Base-by-base conservation (phyloP, 129 eudicot genomes). In the Dittrichia graveolens region DNA sequence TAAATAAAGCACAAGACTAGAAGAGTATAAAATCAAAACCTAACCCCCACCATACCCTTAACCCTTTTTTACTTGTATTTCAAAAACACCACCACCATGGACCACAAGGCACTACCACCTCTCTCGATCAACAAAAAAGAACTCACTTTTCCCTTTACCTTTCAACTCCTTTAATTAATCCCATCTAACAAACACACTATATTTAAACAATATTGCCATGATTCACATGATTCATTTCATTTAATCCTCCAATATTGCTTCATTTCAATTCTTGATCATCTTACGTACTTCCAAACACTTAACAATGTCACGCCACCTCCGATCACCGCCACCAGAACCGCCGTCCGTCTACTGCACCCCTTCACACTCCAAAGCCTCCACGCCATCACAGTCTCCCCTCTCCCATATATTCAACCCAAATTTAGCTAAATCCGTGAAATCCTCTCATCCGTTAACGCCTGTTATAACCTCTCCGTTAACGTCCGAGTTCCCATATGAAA, bases 321-420 rank as follows among this genome's bases (percentile, higher is more conserved):
- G 3, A n/a, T 61, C 60, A 1, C 67, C 65, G 43, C 77, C 72
- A 8, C 70, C 69, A 7, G 81, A 76, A 35, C 72, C 77, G n/a
- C 82, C 82, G 13, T 78, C 82, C 3, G 82, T 78, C 61, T 78
- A 78, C 16, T 78, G 82, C 48, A 78, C 82, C 3, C 82, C 82
- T 8, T 78, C 82, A 5, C 82, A 78, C 62, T 78, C 82, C 10
- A 78, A 62, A 78, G 66, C 77, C 82, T 43, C 77, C 50, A 78
- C 82, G 60, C 73, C 82, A 0, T 24, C 31, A 24, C 31, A 2
- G 31, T 78, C 82, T 7, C 82, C 82, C 48, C 18, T 13, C 31
- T 24, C 77, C 6, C 73, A 73, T 8, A 50, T 44, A 0, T 63
- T 61, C 67, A 57, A 62, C 37, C 63, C 82, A 37, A 58, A 61